Evolutionary conservation across 345 rosid species (phyloP).

Genomic region (Cochlearia excelsa): DNA sequence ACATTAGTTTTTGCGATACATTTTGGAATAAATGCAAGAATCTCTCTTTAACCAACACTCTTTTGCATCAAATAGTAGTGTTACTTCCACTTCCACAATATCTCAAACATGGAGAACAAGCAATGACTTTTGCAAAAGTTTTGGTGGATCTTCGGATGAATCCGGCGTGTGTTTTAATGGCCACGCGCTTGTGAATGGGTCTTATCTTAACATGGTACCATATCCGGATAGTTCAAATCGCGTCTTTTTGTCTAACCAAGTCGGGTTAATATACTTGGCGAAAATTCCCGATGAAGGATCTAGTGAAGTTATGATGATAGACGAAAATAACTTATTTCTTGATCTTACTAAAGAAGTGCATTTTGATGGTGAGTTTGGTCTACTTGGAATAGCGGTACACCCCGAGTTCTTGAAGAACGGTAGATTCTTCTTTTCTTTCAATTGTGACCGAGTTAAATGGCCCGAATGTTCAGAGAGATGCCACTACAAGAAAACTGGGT

Average conservation of each 20-base stretch:
- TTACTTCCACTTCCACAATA: slow-evolving; percentile 29
- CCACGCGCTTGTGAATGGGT: slow-evolving; percentile 44
- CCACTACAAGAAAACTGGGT: neutral
- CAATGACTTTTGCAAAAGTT: slow-evolving; percentile 39
- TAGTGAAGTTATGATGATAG: slow-evolving; percentile 41
- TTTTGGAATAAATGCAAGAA: slow-evolving; percentile 42
- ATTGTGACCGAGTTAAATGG: slow-evolving; percentile 63
- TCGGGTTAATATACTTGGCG: slow-evolving; percentile 54
- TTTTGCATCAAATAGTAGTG: slow-evolving; percentile 19
- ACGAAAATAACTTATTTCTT: slow-evolving; percentile 50
- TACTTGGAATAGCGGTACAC: slow-evolving; percentile 79
- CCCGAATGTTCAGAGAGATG: slow-evolving; percentile 72
- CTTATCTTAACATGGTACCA: slow-evolving; percentile 73
- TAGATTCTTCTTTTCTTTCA: slow-evolving; percentile 72
- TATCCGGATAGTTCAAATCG: slow-evolving; percentile 78
- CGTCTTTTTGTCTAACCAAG: slow-evolving; percentile 61
- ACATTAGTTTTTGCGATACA: slow-evolving; percentile 27
- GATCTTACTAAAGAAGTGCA: slow-evolving; percentile 64
- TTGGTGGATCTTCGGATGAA: slow-evolving; percentile 44
- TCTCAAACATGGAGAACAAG: slow-evolving; percentile 41
- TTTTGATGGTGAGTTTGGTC: slow-evolving; percentile 50
- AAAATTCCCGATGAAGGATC: slow-evolving; percentile 61
- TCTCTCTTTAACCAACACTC: slow-evolving; percentile 37
- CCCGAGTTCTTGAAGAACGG: slow-evolving; percentile 62
- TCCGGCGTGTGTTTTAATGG: slow-evolving; percentile 42